Base-by-base conservation (phyloP, 176 grass and related monocot species). In the Zizania latifolia region DNA sequence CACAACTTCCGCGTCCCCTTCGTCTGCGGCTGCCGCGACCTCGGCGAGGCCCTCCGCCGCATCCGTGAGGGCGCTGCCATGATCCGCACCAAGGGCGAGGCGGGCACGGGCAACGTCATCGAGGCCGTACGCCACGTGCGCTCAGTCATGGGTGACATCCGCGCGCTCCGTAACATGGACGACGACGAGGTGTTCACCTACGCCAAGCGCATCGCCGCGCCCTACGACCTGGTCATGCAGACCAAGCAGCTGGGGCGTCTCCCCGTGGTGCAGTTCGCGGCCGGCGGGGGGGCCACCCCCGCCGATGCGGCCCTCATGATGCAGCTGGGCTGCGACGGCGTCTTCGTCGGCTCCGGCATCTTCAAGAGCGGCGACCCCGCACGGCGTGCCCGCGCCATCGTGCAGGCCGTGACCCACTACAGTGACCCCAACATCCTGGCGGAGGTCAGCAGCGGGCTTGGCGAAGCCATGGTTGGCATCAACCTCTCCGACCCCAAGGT, bases 71-170 rank as follows among this genome's bases (percentile, higher is more conserved):
- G 90, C 34, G 90, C 90, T 17, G 86, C 90, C 50, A 93, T 93
- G 90, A 93, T 93, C 76, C 86, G 90, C 32, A 93, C 90, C 75
- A 93, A 93, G 86, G 90, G 89, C 34, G 90, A 93, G 75, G 90
- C 90, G 2, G 90, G 90, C 6, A 93, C 90, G 0, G 90, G 90
- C 3, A 93, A 93, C 76, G 35, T 93, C 65, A 66, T 93, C 13
- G 90, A 93, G 80, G 90, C 84, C 23, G 89, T 89, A 1, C 83
- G 90, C 60, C 90, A 93, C 54, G 90, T 84, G 7, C 86, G 90
- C 44, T 86, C 90, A 65, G 83, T 92, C 70, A 92, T 89, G 90
- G 86, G 39, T 7, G 83, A 89, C 31, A 60, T 92, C 26, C 86
- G 90, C n/a, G 65, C 79, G 9, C 90, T 92, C 64, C 70, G 79